Base-by-base conservation (phyloP, 208 protist species). In the Crithidia sp. region DNA sequence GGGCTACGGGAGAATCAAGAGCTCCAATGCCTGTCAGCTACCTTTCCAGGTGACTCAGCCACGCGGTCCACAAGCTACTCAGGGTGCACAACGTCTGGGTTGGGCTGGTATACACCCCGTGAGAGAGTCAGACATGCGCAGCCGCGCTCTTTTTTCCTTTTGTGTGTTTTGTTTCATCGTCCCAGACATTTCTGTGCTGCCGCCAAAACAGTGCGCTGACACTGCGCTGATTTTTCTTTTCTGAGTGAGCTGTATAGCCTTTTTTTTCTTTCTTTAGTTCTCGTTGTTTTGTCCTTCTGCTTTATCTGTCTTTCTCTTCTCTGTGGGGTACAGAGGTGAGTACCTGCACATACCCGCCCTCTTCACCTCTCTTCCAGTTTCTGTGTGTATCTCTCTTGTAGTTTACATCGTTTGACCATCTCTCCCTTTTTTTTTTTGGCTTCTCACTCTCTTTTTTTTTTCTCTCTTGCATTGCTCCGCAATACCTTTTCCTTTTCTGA, bases 371-470 rank as follows among this genome's bases (percentile, higher is more conserved):
- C 28, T 28, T 28, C 28, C 28, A 28, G 28, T 28, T 28, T 28
- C 28, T 28, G 28, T 28, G 28, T 28, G 28, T 28, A 28, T 28
- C 28, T 28, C 28, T 28, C 28, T 28, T 28, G 28, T 28, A 28
- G 28, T 28, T 28, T 28, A 28, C 28, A 28, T 28, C 28, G 28
- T 28, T 49, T 7, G 45, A 14, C 9, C 45, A 7, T 13, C 12
- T 49, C 12, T 49, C 45, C 45, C 45, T 55, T 17, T 55, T 55
- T 55, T 55, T 55, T 17, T 7, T 55, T 55, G 37, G 40, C 2
- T 43, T 53, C 49, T 67, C 39, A 8, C 28, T 28, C 17, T 67
- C 39, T 19, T 56, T 63, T 50, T 43, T 67, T 72, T 65, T 53
- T 52, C 62, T 66, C 57, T 60, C 5, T 28, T 28, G 28, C 28